Conservation (phyloP, 2,329 filamentous ascomycete genomes). For the Colletotrichum truncatum region DNA sequence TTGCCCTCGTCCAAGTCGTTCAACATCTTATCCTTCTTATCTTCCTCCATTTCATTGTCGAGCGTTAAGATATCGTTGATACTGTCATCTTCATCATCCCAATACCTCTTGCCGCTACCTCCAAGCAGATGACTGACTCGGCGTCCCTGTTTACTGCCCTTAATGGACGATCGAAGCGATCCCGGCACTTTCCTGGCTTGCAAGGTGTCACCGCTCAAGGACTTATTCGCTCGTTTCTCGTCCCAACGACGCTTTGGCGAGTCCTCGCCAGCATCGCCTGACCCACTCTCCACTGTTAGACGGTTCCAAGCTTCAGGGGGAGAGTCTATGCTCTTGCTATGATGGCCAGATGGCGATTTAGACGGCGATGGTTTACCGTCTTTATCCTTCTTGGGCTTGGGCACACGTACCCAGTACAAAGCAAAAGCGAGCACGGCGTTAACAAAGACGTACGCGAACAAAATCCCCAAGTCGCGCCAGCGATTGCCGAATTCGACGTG, state of each 20-base stretch:
- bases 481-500: constrained; percentile 56
- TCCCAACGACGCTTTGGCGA: not conserved
- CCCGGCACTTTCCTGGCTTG: not conserved
- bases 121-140: not conserved
- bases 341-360: not conserved
- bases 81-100: not conserved
- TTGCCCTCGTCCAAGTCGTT: not conserved
- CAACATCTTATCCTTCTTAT: not conserved
- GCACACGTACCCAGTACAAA: constrained; percentile 62
- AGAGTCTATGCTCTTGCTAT: not conserved
- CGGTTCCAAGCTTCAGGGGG: not conserved
- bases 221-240: not conserved
- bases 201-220: not conserved
- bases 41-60: not conserved
- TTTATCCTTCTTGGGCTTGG: constrained; percentile 45
- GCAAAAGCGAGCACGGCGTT: constrained; percentile 61
- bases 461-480: constrained; percentile 67
- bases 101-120: not conserved
- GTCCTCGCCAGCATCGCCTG: not conserved
- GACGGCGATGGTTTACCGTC: not conserved
- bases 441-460: constrained; percentile 64
- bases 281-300: not conserved
- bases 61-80: not conserved
- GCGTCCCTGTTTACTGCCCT: not conserved
- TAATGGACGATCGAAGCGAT: constrained; percentile 6